phyloP scores from a whole-genome alignment of 2,329 filamentous ascomycete species.

The Dactylonectria estremocensis region DNA sequence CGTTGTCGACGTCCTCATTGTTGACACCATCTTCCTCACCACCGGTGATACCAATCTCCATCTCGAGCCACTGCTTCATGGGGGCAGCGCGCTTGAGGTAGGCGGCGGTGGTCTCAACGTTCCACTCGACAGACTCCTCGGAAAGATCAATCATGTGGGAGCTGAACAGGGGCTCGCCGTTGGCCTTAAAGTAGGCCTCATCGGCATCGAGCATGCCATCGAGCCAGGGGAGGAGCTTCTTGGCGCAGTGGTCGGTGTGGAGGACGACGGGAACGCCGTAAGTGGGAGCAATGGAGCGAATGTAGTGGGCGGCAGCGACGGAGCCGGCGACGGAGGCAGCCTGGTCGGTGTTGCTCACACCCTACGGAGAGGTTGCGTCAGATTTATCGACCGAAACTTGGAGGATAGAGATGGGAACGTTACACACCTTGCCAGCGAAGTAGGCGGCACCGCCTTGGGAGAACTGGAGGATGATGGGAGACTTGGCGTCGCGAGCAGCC shows the following conservation, averaged over 20 bases:
- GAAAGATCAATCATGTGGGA: slow-evolving; percentile 99
- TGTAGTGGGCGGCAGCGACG: slow-evolving; percentile 92
- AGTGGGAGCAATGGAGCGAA: slow-evolving; percentile 86
- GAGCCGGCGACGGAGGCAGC: slow-evolving; percentile 89
- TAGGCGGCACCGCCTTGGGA: slow-evolving; percentile 95
- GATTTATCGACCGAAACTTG: background rate
- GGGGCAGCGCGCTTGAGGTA: slow-evolving; percentile 96
- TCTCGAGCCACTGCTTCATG: slow-evolving; percentile 99
- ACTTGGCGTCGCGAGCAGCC: slow-evolving; percentile 92
- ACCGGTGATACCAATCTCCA: slow-evolving; percentile 91
- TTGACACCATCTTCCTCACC: slow-evolving; percentile 99
- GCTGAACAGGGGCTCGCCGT: slow-evolving; percentile 93
- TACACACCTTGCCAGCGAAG: slow-evolving; percentile 85
- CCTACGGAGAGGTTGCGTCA: slow-evolving; percentile 60
- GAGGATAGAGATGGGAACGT: background rate
- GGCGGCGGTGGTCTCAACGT: slow-evolving; percentile 91
- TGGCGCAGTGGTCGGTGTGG: slow-evolving; percentile 98
- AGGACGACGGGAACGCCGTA: slow-evolving; percentile 95
- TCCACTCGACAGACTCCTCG: slow-evolving; percentile 90
- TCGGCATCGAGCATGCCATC: slow-evolving; percentile 96
- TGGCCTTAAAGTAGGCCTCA: slow-evolving; percentile 93
- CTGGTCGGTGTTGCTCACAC: slow-evolving; percentile 85
- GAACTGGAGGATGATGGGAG: slow-evolving; percentile 93
- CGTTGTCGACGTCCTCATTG: slow-evolving; percentile 98
- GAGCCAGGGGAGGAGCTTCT: slow-evolving; percentile 99